A percentile compares a stretch with the other conserved stretches of the same genome.
These are phyloP conservation scores for Kwoniella botswanensis DNA, from an alignment of 768 basidiomycete species.

Conservation along the genomic window DNA sequence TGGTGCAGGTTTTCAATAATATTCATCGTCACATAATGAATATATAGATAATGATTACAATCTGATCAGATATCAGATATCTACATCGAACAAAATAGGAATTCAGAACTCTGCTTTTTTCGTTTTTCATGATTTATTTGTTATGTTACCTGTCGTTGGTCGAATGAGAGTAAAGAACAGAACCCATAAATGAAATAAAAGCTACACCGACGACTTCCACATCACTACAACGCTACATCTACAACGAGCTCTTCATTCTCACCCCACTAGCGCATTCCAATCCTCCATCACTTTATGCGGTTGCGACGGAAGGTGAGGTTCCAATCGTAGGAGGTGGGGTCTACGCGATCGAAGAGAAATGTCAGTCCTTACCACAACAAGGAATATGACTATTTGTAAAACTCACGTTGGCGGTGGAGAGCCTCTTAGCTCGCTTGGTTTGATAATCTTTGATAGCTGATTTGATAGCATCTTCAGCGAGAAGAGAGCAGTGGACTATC, in stretches of 20 bases:
- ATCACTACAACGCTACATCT: not conserved
- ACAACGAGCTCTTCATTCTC: not conserved
- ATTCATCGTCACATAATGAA: not conserved
- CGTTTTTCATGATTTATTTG: not conserved
- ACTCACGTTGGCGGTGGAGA: constrained; percentile 60
- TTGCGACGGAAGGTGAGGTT: constrained; percentile 9
- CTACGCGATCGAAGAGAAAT: not conserved
- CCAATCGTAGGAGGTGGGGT: constrained; percentile 13
- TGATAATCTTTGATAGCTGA: constrained; percentile 97
- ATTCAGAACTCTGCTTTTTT: not conserved
- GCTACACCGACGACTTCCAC: not conserved
- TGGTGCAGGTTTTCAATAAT: not conserved
- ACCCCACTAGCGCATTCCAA: not conserved
- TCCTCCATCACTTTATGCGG: not conserved
- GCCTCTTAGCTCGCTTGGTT: constrained; percentile 70
- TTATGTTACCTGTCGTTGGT: not conserved
- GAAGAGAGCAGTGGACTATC: constrained; percentile 65
- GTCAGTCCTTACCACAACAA: too few relatives aligned
- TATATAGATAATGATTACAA: not conserved
- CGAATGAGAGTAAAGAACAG: not conserved
- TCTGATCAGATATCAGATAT: not conserved
- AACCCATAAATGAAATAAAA: not conserved
- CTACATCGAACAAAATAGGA: not conserved
- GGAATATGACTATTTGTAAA: too few relatives aligned
- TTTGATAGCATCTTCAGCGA: constrained; percentile 96